These are phyloP conservation scores for Durotheca rogersii DNA, from an alignment of 495 filamentous ascomycete genomes.

Conservation along the genomic window DNA sequence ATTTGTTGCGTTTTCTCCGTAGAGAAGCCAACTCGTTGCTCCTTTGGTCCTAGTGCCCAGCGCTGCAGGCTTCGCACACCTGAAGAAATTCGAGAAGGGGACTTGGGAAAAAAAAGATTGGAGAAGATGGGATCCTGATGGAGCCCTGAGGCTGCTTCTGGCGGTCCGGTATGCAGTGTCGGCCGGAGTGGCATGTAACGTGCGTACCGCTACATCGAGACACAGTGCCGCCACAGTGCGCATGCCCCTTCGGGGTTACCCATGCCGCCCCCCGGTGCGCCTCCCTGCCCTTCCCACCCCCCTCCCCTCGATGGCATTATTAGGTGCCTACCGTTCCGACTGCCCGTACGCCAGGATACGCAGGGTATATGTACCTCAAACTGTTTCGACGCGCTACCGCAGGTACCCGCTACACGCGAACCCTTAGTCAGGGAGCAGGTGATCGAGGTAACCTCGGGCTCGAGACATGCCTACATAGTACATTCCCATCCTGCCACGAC, in stretches of 20 bases:
- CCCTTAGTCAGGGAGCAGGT: too few relatives aligned
- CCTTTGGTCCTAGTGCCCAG: conserved; percentile 36
- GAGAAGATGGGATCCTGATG: conserved; percentile 33
- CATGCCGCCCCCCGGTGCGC: too few relatives aligned
- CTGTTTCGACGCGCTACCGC: conserved; percentile 21
- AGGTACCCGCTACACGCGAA: conserved; percentile 25
- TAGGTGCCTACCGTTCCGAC: not conserved
- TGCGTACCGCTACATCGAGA: not conserved
- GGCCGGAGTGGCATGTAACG: not conserved
- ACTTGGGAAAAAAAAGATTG: conserved; percentile 20
- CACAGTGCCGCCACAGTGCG: too few relatives aligned
- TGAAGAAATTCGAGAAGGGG: conserved; percentile 31
- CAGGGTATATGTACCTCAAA: not conserved
- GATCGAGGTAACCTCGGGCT: too few relatives aligned
- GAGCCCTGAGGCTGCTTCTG: conserved; percentile 40
- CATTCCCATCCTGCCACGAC: too few relatives aligned
- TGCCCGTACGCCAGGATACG: not conserved
- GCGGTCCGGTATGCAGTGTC: conserved; percentile 32
- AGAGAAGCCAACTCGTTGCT: conserved; percentile 30
- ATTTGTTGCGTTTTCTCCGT: conserved; percentile 40
- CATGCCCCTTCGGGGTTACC: too few relatives aligned
- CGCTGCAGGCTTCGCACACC: conserved; percentile 22
- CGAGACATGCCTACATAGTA: too few relatives aligned
- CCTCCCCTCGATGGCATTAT: not conserved
- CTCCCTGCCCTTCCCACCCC: too few relatives aligned